Percentiles rank a stretch among this genome's conserved stretches.
phyloP scores from a whole-genome alignment of 1,284 basidiomycete genomes.

The Tilletia setariae region DNA sequence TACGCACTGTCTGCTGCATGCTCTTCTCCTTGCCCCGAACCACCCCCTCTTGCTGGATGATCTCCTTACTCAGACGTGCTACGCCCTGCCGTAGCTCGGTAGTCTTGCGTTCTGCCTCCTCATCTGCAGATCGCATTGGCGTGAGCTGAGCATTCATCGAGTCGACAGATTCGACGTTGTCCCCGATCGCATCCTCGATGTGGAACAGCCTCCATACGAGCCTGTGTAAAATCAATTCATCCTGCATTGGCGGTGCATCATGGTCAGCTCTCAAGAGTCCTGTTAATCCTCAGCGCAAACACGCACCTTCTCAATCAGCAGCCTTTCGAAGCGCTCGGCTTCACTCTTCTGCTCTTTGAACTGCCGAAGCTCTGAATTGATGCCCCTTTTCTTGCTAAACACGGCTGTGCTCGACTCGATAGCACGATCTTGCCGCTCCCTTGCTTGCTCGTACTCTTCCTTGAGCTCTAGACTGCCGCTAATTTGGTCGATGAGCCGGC shows the following conservation, averaged over 20 bases:
- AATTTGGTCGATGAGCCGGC: constrained; percentile 90
- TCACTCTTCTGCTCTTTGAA: constrained; percentile 96
- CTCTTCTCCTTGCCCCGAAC: constrained; percentile 79
- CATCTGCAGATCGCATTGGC: constrained; percentile 11
- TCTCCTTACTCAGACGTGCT: constrained; percentile 69
- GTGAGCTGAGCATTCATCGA: constrained; percentile 37
- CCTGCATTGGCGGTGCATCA: constrained; percentile 58
- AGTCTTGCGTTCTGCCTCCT: constrained; percentile 63
- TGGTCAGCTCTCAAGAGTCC: background rate
- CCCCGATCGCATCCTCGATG: constrained; percentile 63
- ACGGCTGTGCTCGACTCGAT: constrained; percentile 90
- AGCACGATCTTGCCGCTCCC: constrained; percentile 79
- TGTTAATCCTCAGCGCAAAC: background rate
- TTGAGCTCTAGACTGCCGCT: constrained; percentile 72
- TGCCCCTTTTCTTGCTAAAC: constrained; percentile 85
- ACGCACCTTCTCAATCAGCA: constrained; percentile 70
- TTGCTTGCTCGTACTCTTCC: constrained; percentile 82
- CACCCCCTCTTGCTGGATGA: constrained; percentile 70
- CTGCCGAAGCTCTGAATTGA: constrained; percentile 91
- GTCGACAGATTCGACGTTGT: constrained; percentile 40
- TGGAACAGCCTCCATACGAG: constrained; percentile 87
- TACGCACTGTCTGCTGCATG: constrained; percentile 47
- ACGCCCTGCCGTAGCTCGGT: constrained; percentile 57
- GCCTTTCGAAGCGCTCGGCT: constrained; percentile 78
- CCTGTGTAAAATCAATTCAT: constrained; percentile 74